Evolutionary conservation across 495 filamentous ascomycete genomes (phyloP).

Genomic region (Corynascus novoguineensis): DNA sequence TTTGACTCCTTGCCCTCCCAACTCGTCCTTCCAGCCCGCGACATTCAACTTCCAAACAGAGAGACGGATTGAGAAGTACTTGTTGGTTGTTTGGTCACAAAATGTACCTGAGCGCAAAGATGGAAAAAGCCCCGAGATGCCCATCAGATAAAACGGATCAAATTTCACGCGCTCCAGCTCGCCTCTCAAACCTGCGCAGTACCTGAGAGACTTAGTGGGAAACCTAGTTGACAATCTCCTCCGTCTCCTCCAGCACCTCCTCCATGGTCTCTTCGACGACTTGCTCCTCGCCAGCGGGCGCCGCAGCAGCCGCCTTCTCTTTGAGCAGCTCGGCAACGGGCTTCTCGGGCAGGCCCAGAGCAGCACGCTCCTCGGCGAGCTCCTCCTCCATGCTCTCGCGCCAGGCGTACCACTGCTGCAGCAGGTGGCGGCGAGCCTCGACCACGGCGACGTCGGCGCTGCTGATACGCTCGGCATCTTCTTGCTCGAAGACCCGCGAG

Average conservation of each 20-base stretch:
- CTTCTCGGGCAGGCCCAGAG: constrained; percentile 59
- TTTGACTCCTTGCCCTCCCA: too few species aligned
- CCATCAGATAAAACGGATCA: background rate
- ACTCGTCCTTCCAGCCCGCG: too few species aligned
- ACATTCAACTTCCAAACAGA: too few species aligned
- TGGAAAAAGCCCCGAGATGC: background rate
- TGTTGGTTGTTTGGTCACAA: too few species aligned
- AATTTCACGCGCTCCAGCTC: background rate
- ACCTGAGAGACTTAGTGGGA: background rate
- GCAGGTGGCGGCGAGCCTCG: constrained; percentile 72
- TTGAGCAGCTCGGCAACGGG: constrained; percentile 53
- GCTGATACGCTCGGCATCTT: constrained; percentile 85
- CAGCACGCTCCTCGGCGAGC: constrained; percentile 63
- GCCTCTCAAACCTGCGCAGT: background rate
- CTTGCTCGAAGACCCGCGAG: constrained; percentile 87
- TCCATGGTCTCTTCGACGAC: constrained; percentile 80
- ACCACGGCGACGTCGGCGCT: constrained; percentile 91
- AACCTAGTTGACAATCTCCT: constrained; percentile 55
- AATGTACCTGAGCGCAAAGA: too few species aligned
- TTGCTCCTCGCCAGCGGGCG: constrained; percentile 54
- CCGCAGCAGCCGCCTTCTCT: constrained; percentile 39
- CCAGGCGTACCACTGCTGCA: constrained; percentile 91
- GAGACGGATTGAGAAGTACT: too few species aligned
- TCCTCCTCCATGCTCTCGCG: constrained; percentile 67
- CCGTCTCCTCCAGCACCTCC: constrained; percentile 88